Conservation (phyloP, 2,329 filamentous ascomycete species). For the Lomentospora prolificans region DNA sequence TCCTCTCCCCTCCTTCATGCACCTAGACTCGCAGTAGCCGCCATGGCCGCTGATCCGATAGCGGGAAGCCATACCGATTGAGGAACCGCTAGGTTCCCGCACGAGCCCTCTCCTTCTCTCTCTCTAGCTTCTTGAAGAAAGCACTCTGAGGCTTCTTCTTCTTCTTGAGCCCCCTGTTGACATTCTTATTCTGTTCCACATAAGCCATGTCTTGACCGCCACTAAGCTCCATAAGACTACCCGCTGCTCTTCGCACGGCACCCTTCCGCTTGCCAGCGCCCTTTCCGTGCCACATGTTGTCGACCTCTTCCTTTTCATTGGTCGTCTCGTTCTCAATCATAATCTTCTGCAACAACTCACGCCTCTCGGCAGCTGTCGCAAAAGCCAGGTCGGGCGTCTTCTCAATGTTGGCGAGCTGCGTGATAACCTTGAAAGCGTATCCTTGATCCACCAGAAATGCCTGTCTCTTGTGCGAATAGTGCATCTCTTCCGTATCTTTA, state of each 20-base stretch:
- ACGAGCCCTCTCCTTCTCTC: slow-evolving; percentile 22
- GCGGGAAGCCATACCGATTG: neutral
- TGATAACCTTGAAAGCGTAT: slow-evolving; percentile 98
- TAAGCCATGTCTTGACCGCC: slow-evolving; percentile 98
- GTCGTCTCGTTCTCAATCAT: slow-evolving; percentile 67
- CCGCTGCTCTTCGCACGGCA: slow-evolving; percentile 69
- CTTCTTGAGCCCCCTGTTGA: slow-evolving; percentile 38
- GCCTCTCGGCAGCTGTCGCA: slow-evolving; percentile 65
- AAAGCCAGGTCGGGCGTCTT: slow-evolving; percentile 73
- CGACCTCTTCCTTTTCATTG: slow-evolving; percentile 12
- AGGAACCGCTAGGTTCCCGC: neutral
- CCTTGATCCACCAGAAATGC: slow-evolving; percentile 96
- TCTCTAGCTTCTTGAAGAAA: slow-evolving; percentile 33
- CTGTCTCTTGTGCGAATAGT: slow-evolving; percentile 90
- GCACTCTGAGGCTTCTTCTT: slow-evolving; percentile 29
- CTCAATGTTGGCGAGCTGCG: slow-evolving; percentile 84
- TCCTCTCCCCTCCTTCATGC: neutral
- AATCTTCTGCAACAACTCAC: slow-evolving; percentile 80
- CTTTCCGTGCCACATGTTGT: slow-evolving; percentile 16
- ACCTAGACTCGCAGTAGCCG: too few species aligned
- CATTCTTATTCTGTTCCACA: slow-evolving; percentile 68
- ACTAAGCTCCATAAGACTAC: slow-evolving; percentile 73
- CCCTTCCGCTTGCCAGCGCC: slow-evolving; percentile 31
- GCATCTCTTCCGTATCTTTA: slow-evolving; percentile 97
- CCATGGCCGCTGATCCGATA: too few species aligned